Percentiles rank a stretch among this genome's conserved stretches.
phyloP scores from a whole-genome alignment of 805 yeast species.

The Metschnikowia orientalis region DNA sequence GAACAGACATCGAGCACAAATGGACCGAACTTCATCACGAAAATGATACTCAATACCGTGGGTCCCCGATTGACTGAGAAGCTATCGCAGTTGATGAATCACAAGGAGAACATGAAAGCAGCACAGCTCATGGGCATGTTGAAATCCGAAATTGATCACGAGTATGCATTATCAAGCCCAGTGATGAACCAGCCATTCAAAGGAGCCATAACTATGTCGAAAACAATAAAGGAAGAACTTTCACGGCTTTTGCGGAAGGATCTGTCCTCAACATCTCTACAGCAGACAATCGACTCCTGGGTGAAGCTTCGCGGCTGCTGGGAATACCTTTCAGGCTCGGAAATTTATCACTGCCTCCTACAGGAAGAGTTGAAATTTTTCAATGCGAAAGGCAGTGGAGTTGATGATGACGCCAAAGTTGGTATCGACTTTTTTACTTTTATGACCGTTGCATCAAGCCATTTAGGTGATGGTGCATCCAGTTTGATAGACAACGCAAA shows the following conservation, averaged over 20 bases:
- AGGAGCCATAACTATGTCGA: slow-evolving; percentile 1
- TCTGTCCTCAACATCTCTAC: background rate
- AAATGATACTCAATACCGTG: slow-evolving; percentile 13
- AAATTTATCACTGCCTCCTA: slow-evolving; percentile 2
- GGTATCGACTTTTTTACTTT: slow-evolving; percentile 12
- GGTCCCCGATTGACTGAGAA: slow-evolving; percentile 11
- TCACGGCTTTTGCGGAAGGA: slow-evolving; percentile 2
- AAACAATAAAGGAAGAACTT: slow-evolving; percentile 7
- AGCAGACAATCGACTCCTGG: slow-evolving; percentile 9
- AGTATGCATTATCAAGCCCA: slow-evolving; percentile 7
- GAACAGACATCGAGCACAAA: slow-evolving; percentile 5
- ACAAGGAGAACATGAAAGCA: slow-evolving; percentile 4
- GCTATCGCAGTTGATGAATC: slow-evolving; percentile 2
- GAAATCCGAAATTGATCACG: slow-evolving; percentile 6
- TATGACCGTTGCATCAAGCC: slow-evolving; percentile 6
- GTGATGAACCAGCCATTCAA: too few species aligned
- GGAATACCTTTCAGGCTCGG: slow-evolving; percentile 3
- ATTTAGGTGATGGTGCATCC: background rate
- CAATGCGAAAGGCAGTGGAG: slow-evolving; percentile 3
- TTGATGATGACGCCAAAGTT: slow-evolving; percentile 13
- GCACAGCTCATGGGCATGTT: slow-evolving; percentile 7
- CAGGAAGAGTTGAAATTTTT: slow-evolving; percentile 7
- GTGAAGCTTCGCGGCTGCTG: slow-evolving; percentile 5
- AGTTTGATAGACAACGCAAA: background rate
- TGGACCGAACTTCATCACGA: slow-evolving; percentile 11